These are phyloP conservation scores for Trichoderma guizhouense DNA, from an alignment of 2,329 filamentous ascomycete genomes.

Conservation along the genomic window DNA sequence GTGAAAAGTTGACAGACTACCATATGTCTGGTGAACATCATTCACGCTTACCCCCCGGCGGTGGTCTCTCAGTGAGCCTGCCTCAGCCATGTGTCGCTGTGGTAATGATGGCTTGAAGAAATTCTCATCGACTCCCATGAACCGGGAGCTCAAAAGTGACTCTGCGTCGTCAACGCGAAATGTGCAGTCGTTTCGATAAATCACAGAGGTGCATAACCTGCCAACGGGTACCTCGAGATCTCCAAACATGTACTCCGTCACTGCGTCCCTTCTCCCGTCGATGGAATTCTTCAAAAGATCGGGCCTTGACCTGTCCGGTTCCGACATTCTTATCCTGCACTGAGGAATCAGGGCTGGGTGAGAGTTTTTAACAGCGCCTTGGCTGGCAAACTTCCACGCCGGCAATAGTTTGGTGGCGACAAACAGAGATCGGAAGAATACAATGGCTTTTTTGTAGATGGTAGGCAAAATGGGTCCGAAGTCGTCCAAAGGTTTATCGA, in stretches of 20 bases:
- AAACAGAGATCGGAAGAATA: slow-evolving; percentile 87
- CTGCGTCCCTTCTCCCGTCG: slow-evolving; percentile 40
- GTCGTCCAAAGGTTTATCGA: slow-evolving; percentile 51
- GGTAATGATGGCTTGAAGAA: slow-evolving; percentile 78
- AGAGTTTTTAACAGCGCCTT: slow-evolving; percentile 68
- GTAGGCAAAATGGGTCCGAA: slow-evolving; percentile 70
- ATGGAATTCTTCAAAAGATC: slow-evolving; percentile 59
- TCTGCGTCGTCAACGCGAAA: slow-evolving; percentile 92
- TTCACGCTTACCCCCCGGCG: slow-evolving; percentile 44
- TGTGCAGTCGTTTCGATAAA: slow-evolving; percentile 83
- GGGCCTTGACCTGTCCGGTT: slow-evolving; percentile 49
- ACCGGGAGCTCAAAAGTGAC: slow-evolving; percentile 83
- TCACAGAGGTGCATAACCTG: slow-evolving; percentile 74
- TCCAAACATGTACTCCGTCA: slow-evolving; percentile 76
- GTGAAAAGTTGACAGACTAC: slow-evolving; percentile 86
- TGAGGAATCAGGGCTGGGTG: slow-evolving; percentile 67
- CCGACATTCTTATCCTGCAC: slow-evolving; percentile 71
- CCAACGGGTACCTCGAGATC: slow-evolving; percentile 85
- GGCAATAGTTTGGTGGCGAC: slow-evolving; percentile 79
- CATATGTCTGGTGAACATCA: slow-evolving; percentile 77
- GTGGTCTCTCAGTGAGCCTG: slow-evolving; percentile 73
- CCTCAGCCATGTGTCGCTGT: slow-evolving; percentile 44
- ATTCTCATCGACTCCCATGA: slow-evolving; percentile 86
- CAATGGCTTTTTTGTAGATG: slow-evolving; percentile 95
- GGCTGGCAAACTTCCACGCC: slow-evolving; percentile 76